Conservation (phyloP, 2,329 filamentous ascomycete species). For the Nakataea oryzae region DNA sequence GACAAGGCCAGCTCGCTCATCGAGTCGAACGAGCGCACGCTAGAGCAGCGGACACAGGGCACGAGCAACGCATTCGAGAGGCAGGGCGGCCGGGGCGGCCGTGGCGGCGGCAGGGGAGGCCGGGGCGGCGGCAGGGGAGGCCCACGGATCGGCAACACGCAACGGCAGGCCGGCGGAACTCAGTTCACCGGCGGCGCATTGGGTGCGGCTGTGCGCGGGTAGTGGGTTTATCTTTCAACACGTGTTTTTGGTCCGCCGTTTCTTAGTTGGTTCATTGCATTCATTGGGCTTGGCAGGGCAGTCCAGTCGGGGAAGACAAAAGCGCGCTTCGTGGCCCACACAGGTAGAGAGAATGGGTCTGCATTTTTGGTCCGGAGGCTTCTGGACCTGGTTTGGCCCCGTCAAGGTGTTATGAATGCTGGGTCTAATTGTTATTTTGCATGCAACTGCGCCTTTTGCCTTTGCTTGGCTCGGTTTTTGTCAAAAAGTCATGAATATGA, state of each 20-base stretch:
- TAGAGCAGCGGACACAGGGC: constrained; percentile 94
- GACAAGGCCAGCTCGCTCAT: constrained; percentile 96
- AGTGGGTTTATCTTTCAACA: constrained; percentile 10
- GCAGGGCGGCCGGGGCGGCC: constrained; percentile 67
- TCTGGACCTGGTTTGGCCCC: background rate
- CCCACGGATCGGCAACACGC: constrained; percentile 44
- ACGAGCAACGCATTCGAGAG: constrained; percentile 92
- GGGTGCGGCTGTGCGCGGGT: constrained; percentile 56
- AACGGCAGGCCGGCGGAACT: constrained; percentile 60
- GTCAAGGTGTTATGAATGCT: constrained; percentile 3
- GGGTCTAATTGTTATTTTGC: constrained; percentile 2
- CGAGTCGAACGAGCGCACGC: constrained; percentile 92
- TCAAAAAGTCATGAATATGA: background rate
- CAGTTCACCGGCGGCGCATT: constrained; percentile 76
- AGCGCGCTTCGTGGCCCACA: background rate
- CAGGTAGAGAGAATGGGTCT: background rate
- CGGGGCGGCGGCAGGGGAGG: constrained; percentile 52
- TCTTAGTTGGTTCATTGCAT: constrained; percentile 1
- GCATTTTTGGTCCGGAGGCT: background rate
- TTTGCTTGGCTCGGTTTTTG: background rate
- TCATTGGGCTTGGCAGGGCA: background rate
- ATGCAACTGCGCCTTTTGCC: background rate
- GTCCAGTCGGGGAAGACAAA: constrained; percentile 3
- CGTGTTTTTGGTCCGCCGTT: background rate
- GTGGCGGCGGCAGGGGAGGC: constrained; percentile 58